Conservation (phyloP, 2,329 filamentous ascomycete genomes). For the Fusarium sambucinum region DNA sequence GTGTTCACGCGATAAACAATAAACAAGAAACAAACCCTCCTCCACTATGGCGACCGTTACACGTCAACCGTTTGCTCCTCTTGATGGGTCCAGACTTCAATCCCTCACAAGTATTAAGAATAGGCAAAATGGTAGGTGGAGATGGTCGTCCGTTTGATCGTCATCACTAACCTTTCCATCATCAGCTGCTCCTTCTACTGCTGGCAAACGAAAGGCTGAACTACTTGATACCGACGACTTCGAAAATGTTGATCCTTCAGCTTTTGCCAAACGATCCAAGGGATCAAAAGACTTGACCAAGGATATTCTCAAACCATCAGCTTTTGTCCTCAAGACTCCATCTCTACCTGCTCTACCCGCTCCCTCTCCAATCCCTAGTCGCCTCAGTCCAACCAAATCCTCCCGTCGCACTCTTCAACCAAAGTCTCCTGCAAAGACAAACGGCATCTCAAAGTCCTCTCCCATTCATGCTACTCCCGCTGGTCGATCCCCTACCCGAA, state of each 20-base stretch:
- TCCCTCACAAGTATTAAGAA: constrained; percentile 81
- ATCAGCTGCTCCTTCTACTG: constrained; percentile 57
- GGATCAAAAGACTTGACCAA: constrained; percentile 54
- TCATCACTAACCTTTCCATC: constrained; percentile 26
- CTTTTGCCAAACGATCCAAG: constrained; percentile 71
- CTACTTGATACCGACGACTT: constrained; percentile 64
- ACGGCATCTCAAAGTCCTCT: constrained; percentile 61
- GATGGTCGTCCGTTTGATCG: constrained; percentile 13
- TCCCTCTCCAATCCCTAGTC: constrained; percentile 44
- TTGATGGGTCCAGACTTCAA: constrained; percentile 77
- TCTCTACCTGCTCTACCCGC: constrained; percentile 17
- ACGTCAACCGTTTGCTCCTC: constrained; percentile 80
- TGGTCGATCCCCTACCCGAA: constrained; percentile 81
- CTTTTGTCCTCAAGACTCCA: constrained; percentile 60
- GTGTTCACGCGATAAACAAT: constrained; percentile 34
- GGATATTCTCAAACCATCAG: constrained; percentile 62
- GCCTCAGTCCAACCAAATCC: constrained; percentile 52
- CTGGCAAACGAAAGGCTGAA: constrained; percentile 70
- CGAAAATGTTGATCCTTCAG: constrained; percentile 71
- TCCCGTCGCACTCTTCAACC: constrained; percentile 62
- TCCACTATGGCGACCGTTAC: constrained; percentile 64
- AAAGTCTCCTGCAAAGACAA: constrained; percentile 65
- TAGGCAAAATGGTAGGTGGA: constrained; percentile 75
- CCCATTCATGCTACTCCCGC: constrained; percentile 77
- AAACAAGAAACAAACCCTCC: constrained; percentile 25